phyloP scores from a whole-genome alignment of 345 rosid genomes.

The Litchi chinensis region DNA sequence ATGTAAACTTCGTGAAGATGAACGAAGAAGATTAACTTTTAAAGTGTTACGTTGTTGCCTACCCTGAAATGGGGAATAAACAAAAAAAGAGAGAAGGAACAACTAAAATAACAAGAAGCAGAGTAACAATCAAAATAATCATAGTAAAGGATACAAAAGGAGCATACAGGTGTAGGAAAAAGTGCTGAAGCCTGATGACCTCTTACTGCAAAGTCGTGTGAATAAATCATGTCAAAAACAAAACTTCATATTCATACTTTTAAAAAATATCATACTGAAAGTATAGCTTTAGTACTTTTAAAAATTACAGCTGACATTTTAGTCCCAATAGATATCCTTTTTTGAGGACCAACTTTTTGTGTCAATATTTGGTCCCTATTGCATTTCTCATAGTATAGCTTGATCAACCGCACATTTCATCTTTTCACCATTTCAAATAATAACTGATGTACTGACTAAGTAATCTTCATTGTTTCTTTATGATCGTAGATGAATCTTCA shows the following conservation, averaged over 20 bases:
- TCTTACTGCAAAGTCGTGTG: conserved; percentile 64
- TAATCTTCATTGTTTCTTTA: too few species aligned
- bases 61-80: background rate
- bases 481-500: too few species aligned
- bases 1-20: background rate
- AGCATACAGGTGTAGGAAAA: conserved; percentile 79
- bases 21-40: background rate
- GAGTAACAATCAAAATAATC: conserved; percentile 8
- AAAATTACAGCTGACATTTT: too few species aligned
- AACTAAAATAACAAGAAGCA: background rate
- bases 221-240: conserved; percentile 35
- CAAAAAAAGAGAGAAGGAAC: background rate
- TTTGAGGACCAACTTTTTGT: too few species aligned
- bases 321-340: too few species aligned
- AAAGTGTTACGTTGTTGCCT: too few species aligned
- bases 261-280: conserved; percentile 23
- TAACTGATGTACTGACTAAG: too few species aligned
- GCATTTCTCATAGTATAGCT: too few species aligned
- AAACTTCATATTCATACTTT: conserved; percentile 17
- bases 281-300: too few species aligned
- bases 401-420: too few species aligned
- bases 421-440: too few species aligned
- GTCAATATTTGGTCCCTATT: too few species aligned
- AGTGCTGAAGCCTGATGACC: conserved; percentile 62
- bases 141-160: conserved; percentile 70